phyloP scores from a whole-genome alignment of 805 yeast genomes.

The Vanderwaltozyma tropicalis region DNA sequence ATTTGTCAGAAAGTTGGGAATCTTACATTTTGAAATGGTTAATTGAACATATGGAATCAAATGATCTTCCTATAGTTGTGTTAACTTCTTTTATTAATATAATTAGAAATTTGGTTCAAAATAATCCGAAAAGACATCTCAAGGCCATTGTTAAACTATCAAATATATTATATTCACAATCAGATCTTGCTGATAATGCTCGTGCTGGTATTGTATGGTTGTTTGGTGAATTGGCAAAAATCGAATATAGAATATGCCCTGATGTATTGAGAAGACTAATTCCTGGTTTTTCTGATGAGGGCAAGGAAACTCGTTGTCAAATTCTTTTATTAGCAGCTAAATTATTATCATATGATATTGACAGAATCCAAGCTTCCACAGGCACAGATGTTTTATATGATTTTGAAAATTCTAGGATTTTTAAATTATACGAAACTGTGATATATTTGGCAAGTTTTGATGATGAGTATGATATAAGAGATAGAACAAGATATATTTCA shows the following conservation, averaged over 20 bases:
- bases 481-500: constrained; percentile 65
- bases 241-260: constrained; percentile 48
- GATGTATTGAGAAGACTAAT: constrained; percentile 60
- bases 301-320: constrained; percentile 54
- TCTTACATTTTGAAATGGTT: constrained; percentile 55
- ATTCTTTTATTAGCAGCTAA: constrained; percentile 67
- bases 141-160: constrained; percentile 46
- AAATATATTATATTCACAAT: constrained; percentile 19
- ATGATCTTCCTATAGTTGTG: constrained; percentile 22
- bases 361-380: constrained; percentile 17
- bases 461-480: constrained; percentile 65
- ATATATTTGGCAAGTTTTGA: constrained; percentile 66
- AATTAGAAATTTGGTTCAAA: constrained; percentile 61
- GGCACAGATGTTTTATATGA: constrained; percentile 22
- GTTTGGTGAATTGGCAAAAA: constrained; percentile 64
- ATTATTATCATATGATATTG: constrained; percentile 46
- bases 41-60: constrained; percentile 34
- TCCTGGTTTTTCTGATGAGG: constrained; percentile 43
- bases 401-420: constrained; percentile 28
- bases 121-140: constrained; percentile 42
- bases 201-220: constrained; percentile 84
- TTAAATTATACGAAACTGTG: constrained; percentile 49
- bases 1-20: constrained; percentile 38
- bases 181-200: constrained; percentile 37
- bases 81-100: constrained; percentile 63